phyloP scores from a whole-genome alignment of 108 stramenopile species.

The Thalassiosira profunda region DNA sequence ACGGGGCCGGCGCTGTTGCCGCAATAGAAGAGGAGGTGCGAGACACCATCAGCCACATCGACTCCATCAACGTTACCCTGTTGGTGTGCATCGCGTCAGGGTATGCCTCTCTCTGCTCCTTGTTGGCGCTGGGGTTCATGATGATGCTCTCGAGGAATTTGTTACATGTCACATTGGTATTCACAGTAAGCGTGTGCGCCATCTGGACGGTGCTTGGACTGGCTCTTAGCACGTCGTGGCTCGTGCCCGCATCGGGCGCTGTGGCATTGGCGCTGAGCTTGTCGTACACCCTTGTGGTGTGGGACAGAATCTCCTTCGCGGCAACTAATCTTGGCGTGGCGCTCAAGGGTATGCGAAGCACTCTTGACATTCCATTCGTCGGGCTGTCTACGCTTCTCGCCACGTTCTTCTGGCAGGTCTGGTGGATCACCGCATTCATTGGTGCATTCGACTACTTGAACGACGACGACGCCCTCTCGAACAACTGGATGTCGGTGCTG shows the following conservation, averaged over 20 bases:
- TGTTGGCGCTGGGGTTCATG: slow-evolving; percentile 43
- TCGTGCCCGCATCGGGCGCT: slow-evolving; percentile 18
- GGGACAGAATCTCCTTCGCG: slow-evolving; percentile 53
- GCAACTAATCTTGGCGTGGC: slow-evolving; percentile 60
- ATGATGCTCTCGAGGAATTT: slow-evolving; percentile 43
- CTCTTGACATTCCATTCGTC: slow-evolving; percentile 52
- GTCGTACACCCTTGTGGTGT: slow-evolving; percentile 45
- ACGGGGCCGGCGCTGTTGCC: background rate
- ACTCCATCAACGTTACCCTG: slow-evolving; percentile 41
- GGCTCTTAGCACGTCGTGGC: slow-evolving; percentile 9
- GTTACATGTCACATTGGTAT: slow-evolving; percentile 31
- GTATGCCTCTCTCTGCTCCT: slow-evolving; percentile 36
- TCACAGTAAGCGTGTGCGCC: slow-evolving; percentile 21
- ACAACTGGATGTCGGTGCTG: slow-evolving; percentile 37
- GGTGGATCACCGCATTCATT: slow-evolving; percentile 76
- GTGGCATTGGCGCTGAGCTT: slow-evolving; percentile 20
- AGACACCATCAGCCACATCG: slow-evolving; percentile 32
- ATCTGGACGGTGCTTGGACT: slow-evolving; percentile 30
- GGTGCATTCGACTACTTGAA: slow-evolving; percentile 62
- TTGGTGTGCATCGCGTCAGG: slow-evolving; percentile 36
- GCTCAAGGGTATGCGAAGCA: slow-evolving; percentile 43
- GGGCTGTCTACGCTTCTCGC: slow-evolving; percentile 45
- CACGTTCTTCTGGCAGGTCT: slow-evolving; percentile 59
- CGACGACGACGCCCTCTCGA: slow-evolving; percentile 43
- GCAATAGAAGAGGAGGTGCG: background rate